Evolutionary conservation across 129 eudicot genomes (phyloP), one percentile per base, ranked within the genome.

Genomic region (Arctium lappa): DNA sequence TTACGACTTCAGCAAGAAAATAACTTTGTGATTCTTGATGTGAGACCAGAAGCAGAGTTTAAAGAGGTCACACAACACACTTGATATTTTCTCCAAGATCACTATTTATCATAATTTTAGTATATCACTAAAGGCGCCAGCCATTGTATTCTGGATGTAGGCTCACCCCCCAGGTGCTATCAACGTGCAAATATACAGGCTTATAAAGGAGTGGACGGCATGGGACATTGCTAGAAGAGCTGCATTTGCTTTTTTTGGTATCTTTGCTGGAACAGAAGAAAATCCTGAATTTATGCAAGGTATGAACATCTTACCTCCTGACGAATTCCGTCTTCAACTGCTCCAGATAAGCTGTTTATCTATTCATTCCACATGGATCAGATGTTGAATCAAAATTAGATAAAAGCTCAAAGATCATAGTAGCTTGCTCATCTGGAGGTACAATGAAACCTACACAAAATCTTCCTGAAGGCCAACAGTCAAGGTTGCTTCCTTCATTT

Each of bases 401-500:
- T 72, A 96, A 93, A 86, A 85, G 44, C 68, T 89, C 98, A 39
- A 96, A 96, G 88, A 93, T 96, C 1, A 96, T 96, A 80, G 99
- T 96, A 34, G 98, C 98, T 76, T 96, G 99, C 88, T 78, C 98
- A 7, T 85, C 98, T 38, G 98, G 99, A 18, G 99, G 99, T 16
- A 96, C 99, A 79, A 90, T 89, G 92, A 93, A 84, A 87, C 98
- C 99, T 81, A 53, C 99, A 39, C 97, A 87, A 85, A 96, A 96
- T 93, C 99, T 96, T 82, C 99, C 99, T n/a, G 95, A 93, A 85
- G 99, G 99, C 53, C 99, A 96, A 79, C 99, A 96, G 48, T 96
- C 99, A 75, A 96, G 99, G 99, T 95, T 75, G 66, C 34, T 69
- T 38, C 50, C 68, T 71, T 11, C 3, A 0, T 48, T 63, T 79